Conservation (phyloP, 2,329 filamentous ascomycete genomes). For the Aspergillus persii region DNA sequence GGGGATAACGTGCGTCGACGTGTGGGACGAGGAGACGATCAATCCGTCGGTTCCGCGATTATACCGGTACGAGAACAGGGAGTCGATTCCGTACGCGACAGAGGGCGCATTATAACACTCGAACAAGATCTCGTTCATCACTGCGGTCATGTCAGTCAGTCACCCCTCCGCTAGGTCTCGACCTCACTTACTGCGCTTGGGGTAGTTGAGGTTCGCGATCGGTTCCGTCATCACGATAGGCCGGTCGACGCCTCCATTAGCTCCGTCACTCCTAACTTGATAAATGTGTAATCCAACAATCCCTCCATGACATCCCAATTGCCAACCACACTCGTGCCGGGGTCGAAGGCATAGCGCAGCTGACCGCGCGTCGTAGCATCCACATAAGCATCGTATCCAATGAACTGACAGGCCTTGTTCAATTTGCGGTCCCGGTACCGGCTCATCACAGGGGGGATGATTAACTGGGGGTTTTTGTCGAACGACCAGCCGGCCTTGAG, state of each 20-base stretch:
- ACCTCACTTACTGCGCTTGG: conserved; percentile 71
- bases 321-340: conserved; percentile 83
- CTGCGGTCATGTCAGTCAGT: conserved; percentile 46
- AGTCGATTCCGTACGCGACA: conserved; percentile 91
- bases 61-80: conserved; percentile 90
- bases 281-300: conserved; percentile 87
- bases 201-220: conserved; percentile 85
- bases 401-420: conserved; percentile 86
- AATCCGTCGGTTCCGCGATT: conserved; percentile 86
- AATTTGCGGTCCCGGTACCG: conserved; percentile 94
- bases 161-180: too few relatives aligned
- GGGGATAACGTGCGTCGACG: conserved; percentile 91
- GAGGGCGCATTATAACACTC: conserved; percentile 92
- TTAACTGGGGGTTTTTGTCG: conserved; percentile 75
- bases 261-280: conserved; percentile 81
- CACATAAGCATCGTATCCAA: conserved; percentile 88
- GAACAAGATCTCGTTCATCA: conserved; percentile 96
- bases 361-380: conserved; percentile 91
- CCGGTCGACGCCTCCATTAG: conserved; percentile 71
- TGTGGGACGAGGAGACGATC: conserved; percentile 88
- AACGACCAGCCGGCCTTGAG: conserved; percentile 97
- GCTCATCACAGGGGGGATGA: conserved; percentile 84
- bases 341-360: conserved; percentile 86
- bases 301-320: conserved; percentile 99
- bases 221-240: conserved; percentile 95